Evolutionary conservation across 345 rosid species (phyloP).

Genomic region (Eucalyptus lansdowneana): DNA sequence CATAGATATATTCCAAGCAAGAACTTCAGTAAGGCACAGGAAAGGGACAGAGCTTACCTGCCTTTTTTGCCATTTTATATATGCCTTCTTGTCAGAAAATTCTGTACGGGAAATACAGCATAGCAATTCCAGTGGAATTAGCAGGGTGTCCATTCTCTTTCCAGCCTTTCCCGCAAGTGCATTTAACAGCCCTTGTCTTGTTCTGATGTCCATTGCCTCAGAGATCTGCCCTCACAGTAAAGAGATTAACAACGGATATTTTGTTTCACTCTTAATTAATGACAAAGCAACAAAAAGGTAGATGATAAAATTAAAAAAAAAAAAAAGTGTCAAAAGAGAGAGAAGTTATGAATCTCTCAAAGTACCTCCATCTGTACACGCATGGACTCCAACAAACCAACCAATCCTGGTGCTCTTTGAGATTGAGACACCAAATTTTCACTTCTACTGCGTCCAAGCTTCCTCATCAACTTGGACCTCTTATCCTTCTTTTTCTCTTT

Average conservation of each 20-base stretch:
- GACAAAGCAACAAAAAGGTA: background rate
- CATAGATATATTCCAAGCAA: background rate
- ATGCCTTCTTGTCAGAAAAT: constrained; percentile 93
- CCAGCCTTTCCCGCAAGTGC: constrained; percentile 85
- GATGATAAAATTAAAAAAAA: background rate
- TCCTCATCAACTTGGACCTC: constrained; percentile 75
- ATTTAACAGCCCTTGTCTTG: constrained; percentile 87
- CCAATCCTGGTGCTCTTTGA: constrained; percentile 61
- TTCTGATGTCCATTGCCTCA: constrained; percentile 93
- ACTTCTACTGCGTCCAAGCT: constrained; percentile 84
- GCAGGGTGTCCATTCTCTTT: constrained; percentile 83
- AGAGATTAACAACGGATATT: background rate
- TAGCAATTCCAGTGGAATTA: constrained; percentile 84
- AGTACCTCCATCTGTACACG: constrained; percentile 95
- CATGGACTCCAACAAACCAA: constrained; percentile 75
- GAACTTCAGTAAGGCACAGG: background rate
- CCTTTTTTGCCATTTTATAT: constrained; percentile 97
- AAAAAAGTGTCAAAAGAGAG: background rate
- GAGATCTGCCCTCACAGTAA: constrained; percentile 42
- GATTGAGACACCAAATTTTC: constrained; percentile 47
- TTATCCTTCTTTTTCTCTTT: constrained; percentile 85
- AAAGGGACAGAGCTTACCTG: constrained; percentile 50
- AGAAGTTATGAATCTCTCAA: background rate
- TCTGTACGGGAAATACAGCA: constrained; percentile 87
- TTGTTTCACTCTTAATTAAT: background rate